Evolutionary conservation across 192 early-diverging fungal genomes (phyloP).

Genomic region (Radiomyces spectabilis): DNA sequence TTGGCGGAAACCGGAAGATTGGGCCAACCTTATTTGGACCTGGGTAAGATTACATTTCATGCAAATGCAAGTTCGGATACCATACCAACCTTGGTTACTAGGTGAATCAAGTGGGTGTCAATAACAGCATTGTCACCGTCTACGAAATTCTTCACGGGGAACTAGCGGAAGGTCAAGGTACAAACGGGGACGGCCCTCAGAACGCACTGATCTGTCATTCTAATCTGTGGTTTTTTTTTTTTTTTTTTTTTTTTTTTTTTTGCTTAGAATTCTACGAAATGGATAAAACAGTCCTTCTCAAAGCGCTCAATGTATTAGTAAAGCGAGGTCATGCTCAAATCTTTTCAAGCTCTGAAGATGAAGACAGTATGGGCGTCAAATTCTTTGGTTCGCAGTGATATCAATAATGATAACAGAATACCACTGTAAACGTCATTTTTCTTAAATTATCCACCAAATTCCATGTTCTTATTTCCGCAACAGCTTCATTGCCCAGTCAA

Average conservation of each 20-base stretch:
- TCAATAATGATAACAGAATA: too few species aligned
- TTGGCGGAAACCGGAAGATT: slow-evolving; percentile 88
- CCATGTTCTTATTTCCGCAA: too few species aligned
- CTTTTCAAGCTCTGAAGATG: slow-evolving; percentile 57
- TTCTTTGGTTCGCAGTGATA: too few species aligned
- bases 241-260: slow-evolving; percentile 6
- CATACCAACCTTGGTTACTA: slow-evolving; percentile 13
- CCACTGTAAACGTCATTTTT: too few species aligned
- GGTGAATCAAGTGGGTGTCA: slow-evolving; percentile 62
- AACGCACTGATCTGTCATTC: background rate
- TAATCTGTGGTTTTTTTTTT: background rate
- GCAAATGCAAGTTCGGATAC: background rate
- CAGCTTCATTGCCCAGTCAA: too few species aligned
- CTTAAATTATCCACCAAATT: too few species aligned
- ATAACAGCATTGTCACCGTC: slow-evolving; percentile 76
- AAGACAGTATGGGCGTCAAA: slow-evolving; percentile 81
- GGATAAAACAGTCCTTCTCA: slow-evolving; percentile 61
- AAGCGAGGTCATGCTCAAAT: slow-evolving; percentile 78
- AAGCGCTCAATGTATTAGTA: slow-evolving; percentile 73
- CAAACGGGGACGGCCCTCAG: background rate
- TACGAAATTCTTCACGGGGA: slow-evolving; percentile 90
- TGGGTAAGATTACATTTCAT: slow-evolving; percentile 53
- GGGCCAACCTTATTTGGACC: slow-evolving; percentile 72
- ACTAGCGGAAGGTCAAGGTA: slow-evolving; percentile 64
- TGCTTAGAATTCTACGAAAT: slow-evolving; percentile 75